Conservation (phyloP, 257 asterid genomes). For the Solanum virginianum region DNA sequence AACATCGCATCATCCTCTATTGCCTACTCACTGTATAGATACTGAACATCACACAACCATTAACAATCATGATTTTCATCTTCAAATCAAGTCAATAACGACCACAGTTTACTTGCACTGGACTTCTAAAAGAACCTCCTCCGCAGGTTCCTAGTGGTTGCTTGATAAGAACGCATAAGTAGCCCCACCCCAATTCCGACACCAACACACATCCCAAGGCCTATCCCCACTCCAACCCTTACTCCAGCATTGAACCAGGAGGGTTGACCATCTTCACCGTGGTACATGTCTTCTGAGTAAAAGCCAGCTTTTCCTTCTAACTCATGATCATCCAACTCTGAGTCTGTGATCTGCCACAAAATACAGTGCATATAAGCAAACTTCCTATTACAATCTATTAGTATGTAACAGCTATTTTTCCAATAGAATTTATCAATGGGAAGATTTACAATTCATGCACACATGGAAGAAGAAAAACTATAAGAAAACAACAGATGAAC, state of each 20-base stretch:
- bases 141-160: constrained; percentile 33
- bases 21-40: background rate
- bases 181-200: constrained; percentile 49
- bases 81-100: background rate
- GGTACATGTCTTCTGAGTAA: constrained; percentile 39
- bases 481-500: background rate
- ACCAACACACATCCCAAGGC: constrained; percentile 56
- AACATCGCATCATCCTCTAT: background rate
- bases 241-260: constrained; percentile 56
- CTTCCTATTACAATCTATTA: background rate
- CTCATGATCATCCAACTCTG: constrained; percentile 29
- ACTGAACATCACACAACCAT: background rate
- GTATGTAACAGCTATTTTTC: background rate
- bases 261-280: constrained; percentile 49
- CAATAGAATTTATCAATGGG: background rate
- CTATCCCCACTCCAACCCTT: constrained; percentile 51
- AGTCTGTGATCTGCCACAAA: constrained; percentile 19
- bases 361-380: background rate
- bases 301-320: constrained; percentile 27
- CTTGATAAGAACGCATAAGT: constrained; percentile 41
- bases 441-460: background rate
- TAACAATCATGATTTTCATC: background rate
- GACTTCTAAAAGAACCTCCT: constrained; percentile 32
- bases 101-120: background rate
- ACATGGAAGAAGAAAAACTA: background rate